phyloP scores from a whole-genome alignment of 495 filamentous ascomycete genomes.

The Trichoderma orchidacearum region DNA sequence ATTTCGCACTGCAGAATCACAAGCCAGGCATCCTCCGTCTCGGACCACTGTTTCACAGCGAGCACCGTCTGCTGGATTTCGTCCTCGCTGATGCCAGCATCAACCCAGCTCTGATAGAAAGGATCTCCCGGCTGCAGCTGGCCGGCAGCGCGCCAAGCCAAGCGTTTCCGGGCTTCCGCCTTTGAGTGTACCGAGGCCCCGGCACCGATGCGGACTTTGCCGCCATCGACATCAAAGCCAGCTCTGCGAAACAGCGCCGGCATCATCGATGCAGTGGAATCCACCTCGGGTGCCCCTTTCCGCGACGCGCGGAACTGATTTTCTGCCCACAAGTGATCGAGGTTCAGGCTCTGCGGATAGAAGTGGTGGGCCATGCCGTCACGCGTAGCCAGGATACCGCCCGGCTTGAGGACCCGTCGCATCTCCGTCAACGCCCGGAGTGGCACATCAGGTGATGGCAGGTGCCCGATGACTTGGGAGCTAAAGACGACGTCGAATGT shows the following conservation, averaged over 20 bases:
- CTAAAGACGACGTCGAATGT: constrained; percentile 42
- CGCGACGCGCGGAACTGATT: constrained; percentile 10
- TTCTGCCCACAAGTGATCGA: constrained; percentile 16
- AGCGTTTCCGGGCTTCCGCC: constrained; percentile 14
- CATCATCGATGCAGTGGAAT: constrained; percentile 14
- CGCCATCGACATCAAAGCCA: constrained; percentile 19
- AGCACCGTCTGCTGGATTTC: constrained; percentile 19
- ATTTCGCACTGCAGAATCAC: constrained; percentile 21
- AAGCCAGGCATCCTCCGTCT: constrained; percentile 25
- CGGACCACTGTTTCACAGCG: constrained; percentile 18
- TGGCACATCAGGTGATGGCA: constrained; percentile 19
- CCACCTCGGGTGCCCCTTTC: constrained; percentile 9
- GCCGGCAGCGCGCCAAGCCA: constrained; percentile 13
- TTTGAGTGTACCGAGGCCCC: constrained; percentile 15
- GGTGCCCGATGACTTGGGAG: constrained; percentile 41
- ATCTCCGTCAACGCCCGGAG: constrained; percentile 12
- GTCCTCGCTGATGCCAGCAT: constrained; percentile 19
- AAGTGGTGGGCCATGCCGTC: constrained; percentile 27
- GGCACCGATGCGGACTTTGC: constrained; percentile 16
- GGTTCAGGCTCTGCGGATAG: constrained; percentile 11
- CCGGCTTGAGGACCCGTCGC: constrained; percentile 14
- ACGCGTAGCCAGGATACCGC: constrained; percentile 37
- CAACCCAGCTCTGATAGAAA: constrained; percentile 22
- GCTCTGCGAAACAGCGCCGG: constrained; percentile 15
- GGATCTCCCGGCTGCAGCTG: constrained; percentile 19